Base-by-base conservation (phyloP, 768 basidiomycete species). In the Psilocybe sp. region DNA sequence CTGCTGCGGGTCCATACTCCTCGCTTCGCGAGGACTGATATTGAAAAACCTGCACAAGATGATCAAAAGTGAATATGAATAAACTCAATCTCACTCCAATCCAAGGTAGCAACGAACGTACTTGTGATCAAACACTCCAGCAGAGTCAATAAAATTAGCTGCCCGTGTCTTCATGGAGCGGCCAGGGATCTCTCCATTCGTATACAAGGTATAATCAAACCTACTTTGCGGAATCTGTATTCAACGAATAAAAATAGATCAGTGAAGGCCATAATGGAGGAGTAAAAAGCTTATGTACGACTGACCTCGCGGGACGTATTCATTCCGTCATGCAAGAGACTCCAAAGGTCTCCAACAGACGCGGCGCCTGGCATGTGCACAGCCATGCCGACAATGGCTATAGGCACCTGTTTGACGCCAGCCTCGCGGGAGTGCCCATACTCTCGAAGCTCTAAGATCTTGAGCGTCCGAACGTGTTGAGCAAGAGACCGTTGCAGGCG, bases 1-100 rank as follows among this genome's bases (percentile, higher is more conserved):
- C 54, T 88, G 86, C 55, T 89, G 87, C 6, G 88, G 87, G 58
- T 89, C 85, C 85, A 89, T 89, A 62, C 72, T 80, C 52, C 69
- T 79, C 12, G 88, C 87, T 64, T 89, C 87, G 5, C 87, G 78
- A 1, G 88, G 87, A 36, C 81, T 85, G 40, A 87, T 78, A 37
- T 77, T 80, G 72, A 89, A 90, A 60, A 87, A 87, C 49, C 72
- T 74, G n/a, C n/a, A n/a, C n/a, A n/a, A n/a, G n/a, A n/a, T n/a
- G n/a, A 14, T 5, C 35, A 40, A 33, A 16, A 9, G 23, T 37
- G 16, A 44, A 11, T 36, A 35, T 18, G n/a, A 32, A 3, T 5
- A 10, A n/a, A 40, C 18, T 18, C 18, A 12, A 12, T 18, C 2
- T 23, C n/a, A 46, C 14, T 5, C 13, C 13, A 37, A 14, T 19